phyloP scores from a whole-genome alignment of 129 eudicot genomes.

The Saposhnikovia divaricata region DNA sequence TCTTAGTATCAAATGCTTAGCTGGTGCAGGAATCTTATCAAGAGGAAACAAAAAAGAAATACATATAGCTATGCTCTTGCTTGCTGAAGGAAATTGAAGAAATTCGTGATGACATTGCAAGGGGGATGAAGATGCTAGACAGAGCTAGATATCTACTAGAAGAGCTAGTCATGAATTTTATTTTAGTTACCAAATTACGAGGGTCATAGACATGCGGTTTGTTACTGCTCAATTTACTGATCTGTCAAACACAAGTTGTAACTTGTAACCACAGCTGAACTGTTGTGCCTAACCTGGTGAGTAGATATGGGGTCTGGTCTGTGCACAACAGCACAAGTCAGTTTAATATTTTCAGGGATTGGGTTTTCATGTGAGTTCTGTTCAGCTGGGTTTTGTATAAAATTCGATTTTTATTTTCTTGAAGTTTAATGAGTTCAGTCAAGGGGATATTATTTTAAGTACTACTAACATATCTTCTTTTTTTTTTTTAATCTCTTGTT shows the following conservation, averaged over 20 bases:
- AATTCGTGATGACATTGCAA: not conserved
- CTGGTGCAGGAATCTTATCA: slow-evolving; percentile 34
- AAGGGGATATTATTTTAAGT: too few relatives aligned
- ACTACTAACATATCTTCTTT: too few relatives aligned
- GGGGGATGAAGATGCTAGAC: not conserved
- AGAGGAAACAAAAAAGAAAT: slow-evolving; percentile 11
- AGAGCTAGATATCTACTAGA: not conserved
- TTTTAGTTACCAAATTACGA: not conserved
- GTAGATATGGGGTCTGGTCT: not conserved
- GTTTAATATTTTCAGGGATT: not conserved
- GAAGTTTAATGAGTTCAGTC: too few relatives aligned
- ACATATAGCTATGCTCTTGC: not conserved
- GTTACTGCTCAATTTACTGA: not conserved
- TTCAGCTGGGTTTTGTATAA: too few relatives aligned
- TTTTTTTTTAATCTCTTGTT: too few relatives aligned
- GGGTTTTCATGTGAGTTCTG: too few relatives aligned
- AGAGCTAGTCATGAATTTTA: not conserved
- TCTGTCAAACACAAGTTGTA: not conserved
- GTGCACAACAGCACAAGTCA: not conserved
- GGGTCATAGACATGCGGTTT: not conserved
- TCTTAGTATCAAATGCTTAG: not conserved
- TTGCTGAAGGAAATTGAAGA: not conserved
- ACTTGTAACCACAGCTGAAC: not conserved
- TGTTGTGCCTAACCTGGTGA: not conserved
- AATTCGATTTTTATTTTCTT: too few relatives aligned